A percentile compares a stretch with the other conserved stretches of the same genome.
These are phyloP conservation scores for Aspergillus clavatus DNA, from an alignment of 2,329 filamentous ascomycete genomes.

Conservation along the genomic window DNA sequence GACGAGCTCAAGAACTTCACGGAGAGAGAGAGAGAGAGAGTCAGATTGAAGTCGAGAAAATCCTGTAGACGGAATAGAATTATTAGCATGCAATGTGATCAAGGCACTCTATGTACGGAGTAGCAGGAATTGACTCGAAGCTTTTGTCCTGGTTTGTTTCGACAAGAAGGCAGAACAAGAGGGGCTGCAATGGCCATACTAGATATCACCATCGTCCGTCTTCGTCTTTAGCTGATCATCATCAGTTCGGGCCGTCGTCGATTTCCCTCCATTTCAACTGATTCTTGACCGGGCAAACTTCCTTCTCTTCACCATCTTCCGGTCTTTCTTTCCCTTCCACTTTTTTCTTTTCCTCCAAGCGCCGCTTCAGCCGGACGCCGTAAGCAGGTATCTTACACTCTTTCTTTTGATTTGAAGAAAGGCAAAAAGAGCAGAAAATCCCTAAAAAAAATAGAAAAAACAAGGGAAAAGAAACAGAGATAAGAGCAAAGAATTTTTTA, in stretches of 20 bases:
- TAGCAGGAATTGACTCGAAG: too few species aligned
- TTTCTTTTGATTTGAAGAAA: slow-evolving; percentile 4
- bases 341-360: slow-evolving; percentile 20
- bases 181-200: too few species aligned
- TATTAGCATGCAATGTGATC: too few species aligned
- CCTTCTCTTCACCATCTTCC: slow-evolving; percentile 10
- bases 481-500: slow-evolving; percentile 16
- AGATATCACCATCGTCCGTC: slow-evolving; percentile 1
- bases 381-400: slow-evolving; percentile 31
- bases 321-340: slow-evolving; percentile 17
- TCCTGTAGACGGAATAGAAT: background rate
- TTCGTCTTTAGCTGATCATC: slow-evolving; percentile 20
- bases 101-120: too few species aligned
- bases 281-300: slow-evolving; percentile 11
- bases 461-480: background rate
- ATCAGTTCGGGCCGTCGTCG: slow-evolving; percentile 11
- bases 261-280: slow-evolving; percentile 3
- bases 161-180: too few species aligned
- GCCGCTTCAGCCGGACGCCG: slow-evolving; percentile 34
- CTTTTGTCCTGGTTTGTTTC: too few species aligned
- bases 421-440: slow-evolving; percentile 11
- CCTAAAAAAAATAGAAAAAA: slow-evolving; percentile 4
- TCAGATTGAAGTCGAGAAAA: too few species aligned
- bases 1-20: slow-evolving; percentile 9
- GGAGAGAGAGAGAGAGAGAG: background rate